Conservation (phyloP, 768 basidiomycete genomes). For the Amanita exitialis region DNA sequence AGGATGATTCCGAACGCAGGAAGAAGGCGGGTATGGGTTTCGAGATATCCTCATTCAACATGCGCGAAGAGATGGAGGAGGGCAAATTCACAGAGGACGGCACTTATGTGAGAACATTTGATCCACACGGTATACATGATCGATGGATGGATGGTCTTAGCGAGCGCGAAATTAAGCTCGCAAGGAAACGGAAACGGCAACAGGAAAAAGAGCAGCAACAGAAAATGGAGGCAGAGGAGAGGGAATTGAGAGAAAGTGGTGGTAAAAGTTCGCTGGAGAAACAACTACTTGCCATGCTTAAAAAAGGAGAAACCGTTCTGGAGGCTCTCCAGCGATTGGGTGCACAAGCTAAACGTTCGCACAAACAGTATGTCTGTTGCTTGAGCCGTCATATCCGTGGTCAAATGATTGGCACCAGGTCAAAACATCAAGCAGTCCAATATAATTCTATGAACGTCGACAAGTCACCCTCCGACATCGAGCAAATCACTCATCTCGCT, state of each 20-base stretch:
- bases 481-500: slow-evolving; percentile 74
- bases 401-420: not conserved
- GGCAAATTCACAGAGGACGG: slow-evolving; percentile 96
- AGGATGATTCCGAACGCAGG: slow-evolving; percentile 67
- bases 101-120: slow-evolving; percentile 73
- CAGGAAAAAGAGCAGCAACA: slow-evolving; percentile 66
- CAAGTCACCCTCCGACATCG: slow-evolving; percentile 46
- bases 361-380: slow-evolving; percentile 17
- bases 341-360: slow-evolving; percentile 45
- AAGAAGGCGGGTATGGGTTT: slow-evolving; percentile 88
- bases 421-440: not conserved
- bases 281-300: slow-evolving; percentile 64
- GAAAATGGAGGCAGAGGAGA: slow-evolving; percentile 63
- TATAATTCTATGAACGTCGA: slow-evolving; percentile 28
- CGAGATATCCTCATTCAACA: slow-evolving; percentile 93
- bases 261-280: slow-evolving; percentile 54
- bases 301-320: slow-evolving; percentile 85
- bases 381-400: not conserved
- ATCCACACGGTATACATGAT: slow-evolving; percentile 89
- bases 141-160: slow-evolving; percentile 91
- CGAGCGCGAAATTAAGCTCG: slow-evolving; percentile 78
- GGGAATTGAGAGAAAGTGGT: slow-evolving; percentile 58
- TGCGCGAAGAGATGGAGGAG: slow-evolving; percentile 98
- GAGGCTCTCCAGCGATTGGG: slow-evolving; percentile 86
- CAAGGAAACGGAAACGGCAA: slow-evolving; percentile 63